phyloP scores from a whole-genome alignment of 1,139 yeast species.

The Schizosaccharomyces versatilis region DNA sequence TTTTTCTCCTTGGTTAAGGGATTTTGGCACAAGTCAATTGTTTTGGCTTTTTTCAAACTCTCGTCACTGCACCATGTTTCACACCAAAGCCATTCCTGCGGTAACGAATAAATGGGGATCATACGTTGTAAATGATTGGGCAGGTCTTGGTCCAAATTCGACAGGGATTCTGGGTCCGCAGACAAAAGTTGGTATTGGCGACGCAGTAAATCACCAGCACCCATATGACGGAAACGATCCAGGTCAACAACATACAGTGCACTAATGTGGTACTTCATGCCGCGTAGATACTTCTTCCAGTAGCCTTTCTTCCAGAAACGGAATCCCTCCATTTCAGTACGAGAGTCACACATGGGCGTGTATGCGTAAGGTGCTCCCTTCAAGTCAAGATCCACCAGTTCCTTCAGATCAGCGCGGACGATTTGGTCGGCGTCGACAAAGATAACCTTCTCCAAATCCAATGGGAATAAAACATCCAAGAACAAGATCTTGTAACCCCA shows the following conservation, averaged over 20 bases:
- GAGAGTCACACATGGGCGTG: constrained; percentile 71
- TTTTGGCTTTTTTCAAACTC: constrained; percentile 37
- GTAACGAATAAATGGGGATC: constrained; percentile 48
- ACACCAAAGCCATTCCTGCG: constrained; percentile 81
- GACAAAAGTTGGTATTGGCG: constrained; percentile 72
- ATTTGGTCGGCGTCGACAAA: constrained; percentile 76
- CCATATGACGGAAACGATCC: constrained; percentile 2
- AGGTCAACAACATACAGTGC: constrained; percentile 38
- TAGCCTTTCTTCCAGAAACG: constrained; percentile 88
- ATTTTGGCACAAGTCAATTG: constrained; percentile 65
- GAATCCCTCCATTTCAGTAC: constrained; percentile 61
- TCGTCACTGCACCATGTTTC: constrained; percentile 80
- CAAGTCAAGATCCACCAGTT: constrained; percentile 41
- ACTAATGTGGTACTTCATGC: constrained; percentile 48
- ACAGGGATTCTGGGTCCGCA: constrained; percentile 53
- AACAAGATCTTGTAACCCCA: constrained; percentile 82
- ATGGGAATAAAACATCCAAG: constrained; percentile 71
- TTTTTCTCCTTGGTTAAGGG: constrained; percentile 64
- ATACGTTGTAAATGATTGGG: constrained; percentile 60
- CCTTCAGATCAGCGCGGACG: constrained; percentile 50
- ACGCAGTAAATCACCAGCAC: constrained; percentile 30
- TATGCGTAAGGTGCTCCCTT: constrained; percentile 68
- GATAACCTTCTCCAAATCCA: constrained; percentile 45
- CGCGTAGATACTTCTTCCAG: constrained; percentile 46
- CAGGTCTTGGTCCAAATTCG: constrained; percentile 76